These are phyloP conservation scores for Rhexocercosporidium sp. DNA, from an alignment of 2,329 filamentous ascomycete genomes.

Conservation along the genomic window DNA sequence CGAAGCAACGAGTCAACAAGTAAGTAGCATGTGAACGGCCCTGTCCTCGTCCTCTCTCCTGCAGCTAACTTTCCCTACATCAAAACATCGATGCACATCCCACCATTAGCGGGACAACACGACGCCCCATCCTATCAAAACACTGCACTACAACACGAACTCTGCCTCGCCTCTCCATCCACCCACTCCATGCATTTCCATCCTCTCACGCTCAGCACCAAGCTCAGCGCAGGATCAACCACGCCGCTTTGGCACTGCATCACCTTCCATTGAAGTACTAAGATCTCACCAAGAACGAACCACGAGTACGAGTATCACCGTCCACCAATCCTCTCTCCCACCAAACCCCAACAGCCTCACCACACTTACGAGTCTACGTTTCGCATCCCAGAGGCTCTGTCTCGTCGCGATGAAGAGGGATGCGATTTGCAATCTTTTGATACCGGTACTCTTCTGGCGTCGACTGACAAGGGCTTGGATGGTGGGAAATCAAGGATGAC, in stretches of 20 bases:
- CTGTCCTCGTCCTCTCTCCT: not conserved
- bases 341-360: constrained; percentile 1
- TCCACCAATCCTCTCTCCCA: not conserved
- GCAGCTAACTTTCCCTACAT: not conserved
- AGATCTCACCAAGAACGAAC: too few species aligned
- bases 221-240: not conserved
- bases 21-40: not conserved
- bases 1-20: not conserved
- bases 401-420: not conserved
- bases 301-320: too few species aligned
- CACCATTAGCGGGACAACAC: not conserved
- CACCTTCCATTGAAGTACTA: too few species aligned
- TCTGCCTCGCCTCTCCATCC: not conserved
- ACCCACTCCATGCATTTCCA: not conserved
- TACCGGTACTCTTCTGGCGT: too few species aligned
- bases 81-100: not conserved
- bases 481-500: too few species aligned
- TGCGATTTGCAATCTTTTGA: constrained; percentile 5
- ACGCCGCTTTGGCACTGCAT: too few species aligned
- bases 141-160: not conserved
- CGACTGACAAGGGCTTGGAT: too few species aligned
- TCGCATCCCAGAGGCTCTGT: constrained; percentile 3
- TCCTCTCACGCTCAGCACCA: too few species aligned
- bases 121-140: constrained; percentile 7
- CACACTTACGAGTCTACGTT: constrained; percentile 3